These are phyloP conservation scores for Leptographium flavum DNA, from an alignment of 2,329 filamentous ascomycete species.

Conservation along the genomic window DNA sequence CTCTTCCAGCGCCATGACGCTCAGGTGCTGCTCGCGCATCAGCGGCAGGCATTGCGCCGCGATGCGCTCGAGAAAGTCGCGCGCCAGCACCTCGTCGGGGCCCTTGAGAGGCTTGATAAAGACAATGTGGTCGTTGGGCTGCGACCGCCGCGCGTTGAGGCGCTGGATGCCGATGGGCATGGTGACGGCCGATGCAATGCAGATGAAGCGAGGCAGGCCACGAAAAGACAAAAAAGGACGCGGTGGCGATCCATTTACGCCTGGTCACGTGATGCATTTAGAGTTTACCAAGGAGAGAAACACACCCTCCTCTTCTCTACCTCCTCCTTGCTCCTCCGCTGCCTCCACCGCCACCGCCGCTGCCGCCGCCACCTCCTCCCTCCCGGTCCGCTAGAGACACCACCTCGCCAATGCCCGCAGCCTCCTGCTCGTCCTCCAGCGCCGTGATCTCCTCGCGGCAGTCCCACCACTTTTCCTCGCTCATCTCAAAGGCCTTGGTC, in stretches of 20 bases:
- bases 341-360: constrained; percentile 7
- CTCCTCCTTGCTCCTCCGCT: background rate
- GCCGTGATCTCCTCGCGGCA: constrained; percentile 83
- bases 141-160: constrained; percentile 59
- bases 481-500: constrained; percentile 75
- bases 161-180: constrained; percentile 73
- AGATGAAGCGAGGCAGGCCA: background rate
- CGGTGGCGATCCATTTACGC: constrained; percentile 3
- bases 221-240: background rate
- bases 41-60: constrained; percentile 69
- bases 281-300: background rate
- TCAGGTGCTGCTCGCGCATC: constrained; percentile 51
- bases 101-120: constrained; percentile 73
- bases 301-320: background rate
- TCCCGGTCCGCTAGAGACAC: constrained; percentile 69
- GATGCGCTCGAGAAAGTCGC: constrained; percentile 61
- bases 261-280: constrained; percentile 6
- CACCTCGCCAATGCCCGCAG: constrained; percentile 86
- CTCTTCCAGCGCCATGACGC: constrained; percentile 62
- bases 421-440: constrained; percentile 91
- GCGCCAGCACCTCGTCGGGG: constrained; percentile 44
- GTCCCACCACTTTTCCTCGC: constrained; percentile 98
- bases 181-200: background rate
- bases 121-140: constrained; percentile 64
- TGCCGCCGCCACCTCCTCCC: constrained; percentile 35